Base-by-base conservation (phyloP, 371 early-diverging fungal species). In the Mortierella polycephala region DNA sequence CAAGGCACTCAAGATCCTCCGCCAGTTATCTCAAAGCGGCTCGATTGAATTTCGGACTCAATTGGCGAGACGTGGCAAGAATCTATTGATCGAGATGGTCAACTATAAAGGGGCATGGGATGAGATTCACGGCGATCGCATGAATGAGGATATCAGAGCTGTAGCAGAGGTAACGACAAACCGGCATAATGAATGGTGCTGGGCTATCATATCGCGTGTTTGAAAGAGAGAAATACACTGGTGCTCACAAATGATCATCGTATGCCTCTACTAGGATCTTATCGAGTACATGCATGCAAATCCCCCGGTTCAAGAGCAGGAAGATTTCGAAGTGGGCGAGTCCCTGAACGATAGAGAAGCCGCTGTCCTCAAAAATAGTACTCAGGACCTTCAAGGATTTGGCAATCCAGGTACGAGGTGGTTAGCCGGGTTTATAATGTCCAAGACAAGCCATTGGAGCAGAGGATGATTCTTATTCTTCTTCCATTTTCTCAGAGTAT, bases 261-360 rank as follows among this genome's bases (percentile, higher is more conserved):
- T 39, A 23, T 37, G 45, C 18, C 14, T 10, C 41, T 37, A 18
- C 54, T 37, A 64, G 69, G 79, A 73, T 30, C 42, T 79, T 30
- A 62, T 79, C 37, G 80, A 79, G 42, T 79, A 79, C 21, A 72
- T 79, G 73, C 73, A 79, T 39, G 57, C 80, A 13, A 72, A 79
- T 41, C 80, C 80, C 47, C 80, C 80, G 3, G 80, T 73, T n/a
- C 69, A 62, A 30, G 73, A 73, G n/a, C 55, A 57, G 9, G 71
- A 71, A 8, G 49, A 53, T 8, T 20, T 42, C 5, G 65, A 60
- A 16, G 8, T 8, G 7, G 14, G 44, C 16, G 49, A 67, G 6
- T 20, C n/a, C 0, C 55, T 58, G 51, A 65, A 73, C 7, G 63
- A 60, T 0, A 61, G 55, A 23, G 80, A 79, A 39, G 63, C 59